These are phyloP conservation scores for Scutellaria baicalensis DNA, from an alignment of 257 asterid species.

Conservation along the genomic window DNA sequence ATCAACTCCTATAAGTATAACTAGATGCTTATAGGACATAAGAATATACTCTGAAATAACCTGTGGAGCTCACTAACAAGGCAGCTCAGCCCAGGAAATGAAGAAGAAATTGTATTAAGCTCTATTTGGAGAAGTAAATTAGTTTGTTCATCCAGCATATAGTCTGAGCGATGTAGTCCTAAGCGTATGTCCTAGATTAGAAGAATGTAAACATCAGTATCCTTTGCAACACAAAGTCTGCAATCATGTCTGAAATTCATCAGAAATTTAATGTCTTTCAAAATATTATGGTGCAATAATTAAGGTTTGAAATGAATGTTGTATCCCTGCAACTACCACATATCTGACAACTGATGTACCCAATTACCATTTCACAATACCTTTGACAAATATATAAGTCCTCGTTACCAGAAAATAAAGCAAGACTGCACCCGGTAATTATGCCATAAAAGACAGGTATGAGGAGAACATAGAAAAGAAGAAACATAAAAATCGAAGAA, in stretches of 20 bases:
- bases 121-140: constrained; percentile 91
- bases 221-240: constrained; percentile 1
- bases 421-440: not conserved
- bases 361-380: not conserved
- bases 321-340: not conserved
- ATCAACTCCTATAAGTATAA: not conserved
- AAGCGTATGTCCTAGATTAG: constrained; percentile 72
- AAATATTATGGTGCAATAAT: constrained; percentile 5
- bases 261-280: not conserved
- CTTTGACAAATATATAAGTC: not conserved
- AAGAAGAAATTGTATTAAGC: constrained; percentile 93
- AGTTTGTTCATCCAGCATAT: constrained; percentile 91
- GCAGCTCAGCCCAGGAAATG: constrained; percentile 89
- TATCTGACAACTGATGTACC: not conserved
- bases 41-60: constrained; percentile 31
- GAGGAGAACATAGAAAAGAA: not conserved
- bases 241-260: not conserved
- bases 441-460: not conserved
- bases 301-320: not conserved
- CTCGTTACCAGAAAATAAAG: not conserved
- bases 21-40: constrained; percentile 2
- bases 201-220: constrained; percentile 18
- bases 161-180: constrained; percentile 97
- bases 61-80: constrained; percentile 97
- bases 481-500: not conserved